Conservation (phyloP, 257 asterid genomes). For the Lycium barbarum region DNA sequence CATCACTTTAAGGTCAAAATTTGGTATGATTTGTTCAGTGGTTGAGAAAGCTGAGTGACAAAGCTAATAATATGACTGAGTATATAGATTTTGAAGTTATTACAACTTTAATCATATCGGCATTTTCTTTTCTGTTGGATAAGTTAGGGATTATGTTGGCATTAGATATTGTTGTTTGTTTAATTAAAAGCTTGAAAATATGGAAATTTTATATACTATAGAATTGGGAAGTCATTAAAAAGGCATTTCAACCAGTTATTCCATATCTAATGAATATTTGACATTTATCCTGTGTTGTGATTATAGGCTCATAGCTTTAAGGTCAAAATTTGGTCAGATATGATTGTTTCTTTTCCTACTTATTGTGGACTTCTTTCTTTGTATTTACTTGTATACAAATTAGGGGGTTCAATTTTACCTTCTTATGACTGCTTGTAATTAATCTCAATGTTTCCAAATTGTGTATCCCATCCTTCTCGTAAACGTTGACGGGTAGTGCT, state of each 20-base stretch:
- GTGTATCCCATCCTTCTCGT: constrained; percentile 2
- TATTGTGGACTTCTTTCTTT: constrained; percentile 2
- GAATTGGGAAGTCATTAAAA: background rate
- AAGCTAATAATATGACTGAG: constrained; percentile 83
- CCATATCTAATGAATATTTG: background rate
- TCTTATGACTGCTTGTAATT: background rate
- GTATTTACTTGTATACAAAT: background rate
- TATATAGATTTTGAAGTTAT: constrained; percentile 89
- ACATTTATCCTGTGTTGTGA: constrained; percentile 16
- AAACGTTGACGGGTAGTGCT: background rate
- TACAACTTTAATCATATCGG: constrained; percentile 28
- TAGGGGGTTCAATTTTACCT: constrained; percentile 14
- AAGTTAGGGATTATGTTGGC: constrained; percentile 17
- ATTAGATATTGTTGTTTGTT: background rate
- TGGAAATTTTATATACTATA: background rate
- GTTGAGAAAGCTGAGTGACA: constrained; percentile 91
- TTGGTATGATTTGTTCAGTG: constrained; percentile 75
- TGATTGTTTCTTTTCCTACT: constrained; percentile 47
- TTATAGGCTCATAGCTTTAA: background rate
- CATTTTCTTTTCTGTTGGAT: constrained; percentile 20
- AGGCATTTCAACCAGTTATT: constrained; percentile 19
- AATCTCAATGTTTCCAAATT: constrained; percentile 7
- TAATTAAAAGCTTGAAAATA: constrained; percentile 10
- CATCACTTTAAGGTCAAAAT: constrained; percentile 7
- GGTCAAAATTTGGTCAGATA: constrained; percentile 17